A percentile compares a stretch with the other conserved stretches of the same genome.
phyloP scores from a whole-genome alignment of 2,329 filamentous ascomycete genomes.

The Colletotrichum tofieldiae region DNA sequence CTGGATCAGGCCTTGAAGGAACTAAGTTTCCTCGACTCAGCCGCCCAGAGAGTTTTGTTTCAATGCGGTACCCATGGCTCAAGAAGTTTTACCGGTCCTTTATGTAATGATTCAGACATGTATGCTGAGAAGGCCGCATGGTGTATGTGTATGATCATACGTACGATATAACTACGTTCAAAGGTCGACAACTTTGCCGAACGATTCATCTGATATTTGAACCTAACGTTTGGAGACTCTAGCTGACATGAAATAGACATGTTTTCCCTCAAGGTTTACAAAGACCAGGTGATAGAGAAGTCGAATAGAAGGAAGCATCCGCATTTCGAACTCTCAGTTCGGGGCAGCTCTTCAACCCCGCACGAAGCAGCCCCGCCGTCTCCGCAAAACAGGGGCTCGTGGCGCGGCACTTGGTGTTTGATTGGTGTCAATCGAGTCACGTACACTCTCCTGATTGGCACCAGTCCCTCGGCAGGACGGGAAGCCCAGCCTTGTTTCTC shows the following conservation, averaged over 20 bases:
- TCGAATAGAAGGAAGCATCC: background rate
- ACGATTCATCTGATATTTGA: conserved; percentile 1
- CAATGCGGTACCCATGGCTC: background rate
- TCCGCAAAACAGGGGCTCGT: conserved; percentile 22
- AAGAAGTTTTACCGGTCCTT: too few relatives aligned
- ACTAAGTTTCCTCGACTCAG: background rate
- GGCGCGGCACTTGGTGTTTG: conserved; percentile 35
- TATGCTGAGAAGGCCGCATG: background rate
- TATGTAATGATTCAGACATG: background rate
- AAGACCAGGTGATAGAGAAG: conserved; percentile 3
- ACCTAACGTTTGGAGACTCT: background rate
- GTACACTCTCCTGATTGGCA: background rate
- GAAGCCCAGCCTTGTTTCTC: conserved; percentile 22
- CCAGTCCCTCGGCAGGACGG: background rate
- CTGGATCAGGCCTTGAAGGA: too few relatives aligned
- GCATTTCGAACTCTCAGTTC: background rate
- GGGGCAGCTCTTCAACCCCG: conserved; percentile 21
- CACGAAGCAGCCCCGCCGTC: conserved; percentile 25
- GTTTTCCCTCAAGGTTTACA: background rate
- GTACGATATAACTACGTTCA: background rate
- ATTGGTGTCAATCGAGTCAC: conserved; percentile 18
- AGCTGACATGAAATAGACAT: background rate
- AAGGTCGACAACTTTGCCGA: background rate
- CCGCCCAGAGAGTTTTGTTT: background rate
- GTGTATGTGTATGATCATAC: background rate